Percentiles rank a stretch among this genome's conserved stretches.
Conservation (phyloP, 164 flowering plant species). For the Kalanchoe fedtschenkoi region DNA sequence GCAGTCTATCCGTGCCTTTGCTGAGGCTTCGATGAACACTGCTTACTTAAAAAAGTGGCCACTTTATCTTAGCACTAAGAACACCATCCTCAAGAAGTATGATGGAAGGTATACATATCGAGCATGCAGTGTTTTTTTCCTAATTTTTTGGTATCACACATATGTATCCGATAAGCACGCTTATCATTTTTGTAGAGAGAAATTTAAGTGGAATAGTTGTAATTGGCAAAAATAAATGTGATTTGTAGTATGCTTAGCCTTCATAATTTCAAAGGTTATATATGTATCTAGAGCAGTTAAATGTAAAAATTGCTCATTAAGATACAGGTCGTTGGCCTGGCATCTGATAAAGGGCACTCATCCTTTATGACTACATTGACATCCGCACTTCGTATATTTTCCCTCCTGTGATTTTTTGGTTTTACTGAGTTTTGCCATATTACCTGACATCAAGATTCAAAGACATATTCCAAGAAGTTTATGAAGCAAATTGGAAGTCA, state of each 20-base stretch:
- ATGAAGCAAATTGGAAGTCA: constrained; percentile 63
- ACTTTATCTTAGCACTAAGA: constrained; percentile 94
- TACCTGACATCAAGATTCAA: constrained; percentile 42
- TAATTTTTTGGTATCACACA: neutral
- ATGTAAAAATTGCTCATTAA: neutral
- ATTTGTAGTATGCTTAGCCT: too few species aligned
- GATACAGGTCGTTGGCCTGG: neutral
- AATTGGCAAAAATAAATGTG: too few species aligned
- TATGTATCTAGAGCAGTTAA: neutral
- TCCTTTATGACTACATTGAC: neutral
- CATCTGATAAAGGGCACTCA: neutral
- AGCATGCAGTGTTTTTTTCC: neutral
- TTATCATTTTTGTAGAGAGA: too few species aligned
- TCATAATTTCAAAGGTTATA: neutral
- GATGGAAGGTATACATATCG: constrained; percentile 70
- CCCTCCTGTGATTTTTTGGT: too few species aligned
- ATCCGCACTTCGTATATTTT: too few species aligned
- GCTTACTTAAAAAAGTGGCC: constrained; percentile 95
- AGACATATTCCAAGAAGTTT: constrained; percentile 80
- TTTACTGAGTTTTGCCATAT: neutral
- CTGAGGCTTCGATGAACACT: constrained; percentile 85
- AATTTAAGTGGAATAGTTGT: too few species aligned
- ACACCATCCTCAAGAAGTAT: constrained; percentile 92
- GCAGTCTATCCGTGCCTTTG: constrained; percentile 86
- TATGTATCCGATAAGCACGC: too few species aligned